Base-by-base conservation (phyloP, 148 eudicot species). In the Nyssa sinensis region DNA sequence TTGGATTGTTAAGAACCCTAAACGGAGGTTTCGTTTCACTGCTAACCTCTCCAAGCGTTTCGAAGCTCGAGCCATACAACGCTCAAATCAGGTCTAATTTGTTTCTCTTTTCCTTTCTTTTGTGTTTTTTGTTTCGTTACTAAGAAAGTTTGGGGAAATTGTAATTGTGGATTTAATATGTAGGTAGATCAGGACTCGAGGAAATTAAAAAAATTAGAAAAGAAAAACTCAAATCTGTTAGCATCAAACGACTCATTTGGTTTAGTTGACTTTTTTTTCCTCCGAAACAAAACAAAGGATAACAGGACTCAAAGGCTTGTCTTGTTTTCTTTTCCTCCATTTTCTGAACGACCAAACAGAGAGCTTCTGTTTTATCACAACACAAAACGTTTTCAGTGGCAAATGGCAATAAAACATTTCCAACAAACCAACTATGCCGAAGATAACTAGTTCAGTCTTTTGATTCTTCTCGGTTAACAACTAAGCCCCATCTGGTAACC, bases 21-120 rank as follows among this genome's bases (percentile, higher is more conserved):
- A 85, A 67, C 83, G 97, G 32, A 76, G 97, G 67, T 92, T 92
- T 39, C 85, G 97, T 17, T 87, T 85, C 73, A 92, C 94, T 62
- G 97, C 97, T 69, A 92, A 92, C 84, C 88, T 92, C 27, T 76
- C 89, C 55, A 92, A 90, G 80, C 89, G 97, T 2, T 79, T 79
- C 34, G 95, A 92, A 74, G 93, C 69, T 80, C 88, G 86, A 33
- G 91, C 92, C 57, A 88, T 92, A 51, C 95, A 88, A 53, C 88
- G 85, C 27, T 82, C 91, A 67, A 92, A 92, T 88, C 93, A 90
- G 82, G 97, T 92, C 37, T 81, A 60, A 31, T 44, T 76, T 62
- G 17, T 28, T 24, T 25, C 17, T 55, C 1, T 55, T 29, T 39
- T 3, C 29, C 24, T 44, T 29, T 33, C 19, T 27, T 47, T 17